Evolutionary conservation across 2,329 filamentous ascomycete genomes (phyloP).

Genomic region (Diplodia corticola): DNA sequence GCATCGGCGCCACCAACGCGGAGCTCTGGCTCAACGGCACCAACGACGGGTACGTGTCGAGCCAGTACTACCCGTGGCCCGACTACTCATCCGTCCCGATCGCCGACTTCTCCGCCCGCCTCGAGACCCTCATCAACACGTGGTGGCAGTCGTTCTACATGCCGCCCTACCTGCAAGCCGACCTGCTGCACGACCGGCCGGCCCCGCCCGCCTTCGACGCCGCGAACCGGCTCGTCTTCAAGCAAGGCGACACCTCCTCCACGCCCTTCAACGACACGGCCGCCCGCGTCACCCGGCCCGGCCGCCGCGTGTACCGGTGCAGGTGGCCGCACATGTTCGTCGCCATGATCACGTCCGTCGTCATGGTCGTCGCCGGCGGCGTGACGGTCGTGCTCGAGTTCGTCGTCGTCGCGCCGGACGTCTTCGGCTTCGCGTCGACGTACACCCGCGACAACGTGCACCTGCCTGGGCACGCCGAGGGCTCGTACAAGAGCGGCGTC

Average conservation of each 20-base stretch:
- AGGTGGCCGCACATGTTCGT: background rate
- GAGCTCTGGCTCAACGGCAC: background rate
- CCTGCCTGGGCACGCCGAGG: background rate
- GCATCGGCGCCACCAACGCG: background rate
- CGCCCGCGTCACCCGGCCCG: background rate
- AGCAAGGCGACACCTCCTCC: background rate
- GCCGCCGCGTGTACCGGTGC: background rate
- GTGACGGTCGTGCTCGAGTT: background rate
- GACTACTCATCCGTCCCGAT: background rate
- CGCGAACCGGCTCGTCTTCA: background rate
- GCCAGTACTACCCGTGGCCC: background rate
- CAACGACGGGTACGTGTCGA: background rate
- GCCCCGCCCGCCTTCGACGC: too few relatives aligned
- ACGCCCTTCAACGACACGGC: background rate
- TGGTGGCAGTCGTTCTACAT: constrained; percentile 5
- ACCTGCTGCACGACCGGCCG: background rate
- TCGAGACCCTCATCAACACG: background rate
- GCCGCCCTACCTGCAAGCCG: background rate
- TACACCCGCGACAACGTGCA: background rate
- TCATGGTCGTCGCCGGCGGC: background rate
- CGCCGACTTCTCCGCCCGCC: background rate
- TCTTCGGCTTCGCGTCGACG: background rate
- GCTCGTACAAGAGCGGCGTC: background rate
- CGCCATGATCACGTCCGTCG: background rate
- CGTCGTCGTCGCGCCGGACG: background rate